Evolutionary conservation across 2,329 filamentous ascomycete genomes (phyloP).

Genomic region (Dactylonectria macrodidyma): DNA sequence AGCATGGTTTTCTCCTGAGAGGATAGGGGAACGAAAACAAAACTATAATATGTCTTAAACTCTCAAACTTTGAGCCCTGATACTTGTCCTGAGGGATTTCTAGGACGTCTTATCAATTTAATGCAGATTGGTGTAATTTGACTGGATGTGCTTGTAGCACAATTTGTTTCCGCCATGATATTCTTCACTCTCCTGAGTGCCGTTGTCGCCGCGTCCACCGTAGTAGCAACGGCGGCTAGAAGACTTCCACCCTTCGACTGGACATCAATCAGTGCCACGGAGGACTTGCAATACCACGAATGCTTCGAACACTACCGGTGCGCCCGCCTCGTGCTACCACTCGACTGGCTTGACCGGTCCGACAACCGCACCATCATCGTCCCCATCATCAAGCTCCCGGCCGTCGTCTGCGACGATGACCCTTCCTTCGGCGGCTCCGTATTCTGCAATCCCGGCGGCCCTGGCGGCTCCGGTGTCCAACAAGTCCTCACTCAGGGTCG

Average conservation of each 20-base stretch:
- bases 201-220: neutral
- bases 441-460: slow-evolving; percentile 62
- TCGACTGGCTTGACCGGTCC: slow-evolving; percentile 57
- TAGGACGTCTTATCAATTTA: no score
- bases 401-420: slow-evolving; percentile 55
- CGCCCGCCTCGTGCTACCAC: slow-evolving; percentile 59
- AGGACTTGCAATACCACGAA: slow-evolving; percentile 54
- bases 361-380: slow-evolving; percentile 53
- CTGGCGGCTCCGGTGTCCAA: slow-evolving; percentile 57
- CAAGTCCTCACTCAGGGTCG: slow-evolving; percentile 47
- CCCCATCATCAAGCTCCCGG: slow-evolving; percentile 59
- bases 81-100: no score
- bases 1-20: no score
- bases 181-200: neutral
- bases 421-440: slow-evolving; percentile 59
- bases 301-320: slow-evolving; percentile 59
- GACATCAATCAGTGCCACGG: slow-evolving; percentile 52
- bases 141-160: neutral
- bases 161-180: neutral
- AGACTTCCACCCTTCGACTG: slow-evolving; percentile 52
- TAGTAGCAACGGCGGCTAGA: neutral
- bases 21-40: no score
- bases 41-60: no score
- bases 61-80: no score
- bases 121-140: neutral